These are phyloP conservation scores for Backusella parvicylindrica DNA, from an alignment of 192 early-diverging fungal genomes.

Conservation along the genomic window DNA sequence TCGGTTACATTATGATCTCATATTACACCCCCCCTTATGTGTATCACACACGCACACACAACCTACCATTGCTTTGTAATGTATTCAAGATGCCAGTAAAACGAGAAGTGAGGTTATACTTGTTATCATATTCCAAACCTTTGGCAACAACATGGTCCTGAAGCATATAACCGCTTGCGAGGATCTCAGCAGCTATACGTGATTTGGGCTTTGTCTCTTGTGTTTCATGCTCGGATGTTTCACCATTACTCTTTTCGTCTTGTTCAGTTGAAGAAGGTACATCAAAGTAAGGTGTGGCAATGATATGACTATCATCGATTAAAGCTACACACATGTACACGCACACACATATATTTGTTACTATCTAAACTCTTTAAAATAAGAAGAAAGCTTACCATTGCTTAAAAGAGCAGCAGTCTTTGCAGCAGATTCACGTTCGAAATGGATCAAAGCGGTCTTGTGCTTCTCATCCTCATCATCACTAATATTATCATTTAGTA, in stretches of 20 bases:
- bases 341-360: not conserved
- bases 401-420: slow-evolving; percentile 63
- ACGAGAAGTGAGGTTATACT: slow-evolving; percentile 50
- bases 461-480: slow-evolving; percentile 42
- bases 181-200: slow-evolving; percentile 60
- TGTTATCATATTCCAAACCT: slow-evolving; percentile 63
- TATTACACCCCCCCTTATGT: not conserved
- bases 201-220: slow-evolving; percentile 46
- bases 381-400: slow-evolving; percentile 28
- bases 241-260: slow-evolving; percentile 31
- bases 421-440: slow-evolving; percentile 57
- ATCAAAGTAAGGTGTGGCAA: slow-evolving; percentile 45
- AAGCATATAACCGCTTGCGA: slow-evolving; percentile 65
- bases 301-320: slow-evolving; percentile 54
- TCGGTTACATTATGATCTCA: not conserved
- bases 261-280: slow-evolving; percentile 1
- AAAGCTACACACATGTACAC: slow-evolving; percentile 42
- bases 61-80: slow-evolving; percentile 23
- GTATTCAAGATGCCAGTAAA: slow-evolving; percentile 33
- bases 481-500: slow-evolving; percentile 23
- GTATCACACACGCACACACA: not conserved
- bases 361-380: not conserved
- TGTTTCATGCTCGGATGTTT: not conserved
- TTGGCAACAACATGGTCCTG: slow-evolving; percentile 62
- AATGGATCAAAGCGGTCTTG: slow-evolving; percentile 53